Percentiles rank a stretch among this genome's conserved stretches.
Conservation (phyloP, 495 filamentous ascomycete genomes). For the Daldinia decipiens region DNA sequence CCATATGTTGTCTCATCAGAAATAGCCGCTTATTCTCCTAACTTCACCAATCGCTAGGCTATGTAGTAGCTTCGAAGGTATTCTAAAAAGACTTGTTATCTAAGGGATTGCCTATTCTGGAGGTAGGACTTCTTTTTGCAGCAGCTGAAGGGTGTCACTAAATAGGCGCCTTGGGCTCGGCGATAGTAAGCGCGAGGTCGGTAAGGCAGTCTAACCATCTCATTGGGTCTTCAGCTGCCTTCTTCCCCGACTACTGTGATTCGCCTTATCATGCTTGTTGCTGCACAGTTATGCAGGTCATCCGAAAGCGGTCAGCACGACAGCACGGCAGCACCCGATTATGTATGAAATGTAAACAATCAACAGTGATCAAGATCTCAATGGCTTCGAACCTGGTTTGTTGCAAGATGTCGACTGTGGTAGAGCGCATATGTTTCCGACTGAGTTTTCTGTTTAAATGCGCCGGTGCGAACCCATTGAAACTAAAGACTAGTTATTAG, state of each 20-base stretch:
- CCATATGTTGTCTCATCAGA: constrained; percentile 23
- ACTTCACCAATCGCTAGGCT: constrained; percentile 30
- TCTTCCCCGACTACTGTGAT: constrained; percentile 23
- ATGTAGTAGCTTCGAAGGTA: constrained; percentile 21
- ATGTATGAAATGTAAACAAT: constrained; percentile 29
- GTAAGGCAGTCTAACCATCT: constrained; percentile 12
- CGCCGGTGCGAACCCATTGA: constrained; percentile 32
- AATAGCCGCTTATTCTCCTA: constrained; percentile 31
- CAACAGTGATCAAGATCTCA: constrained; percentile 35
- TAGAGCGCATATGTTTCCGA: constrained; percentile 25
- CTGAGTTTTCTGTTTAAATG: constrained; percentile 8
- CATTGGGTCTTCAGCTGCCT: constrained; percentile 26
- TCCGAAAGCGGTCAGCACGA: constrained; percentile 33
- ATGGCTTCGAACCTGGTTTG: constrained; percentile 20
- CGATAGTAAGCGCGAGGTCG: constrained; percentile 36
- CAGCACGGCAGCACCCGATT: constrained; percentile 19
- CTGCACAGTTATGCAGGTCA: constrained; percentile 33
- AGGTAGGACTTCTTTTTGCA: constrained; percentile 30
- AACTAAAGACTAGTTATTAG: constrained; percentile 19
- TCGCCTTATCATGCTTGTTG: constrained; percentile 19
- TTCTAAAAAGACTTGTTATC: constrained; percentile 17
- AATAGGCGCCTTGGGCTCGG: constrained; percentile 34
- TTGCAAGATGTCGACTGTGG: constrained; percentile 15
- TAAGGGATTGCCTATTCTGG: constrained; percentile 32
- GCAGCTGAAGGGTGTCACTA: constrained; percentile 37